phyloP scores from a whole-genome alignment of 495 filamentous ascomycete genomes.

The Talaromyces nanjingensis region DNA sequence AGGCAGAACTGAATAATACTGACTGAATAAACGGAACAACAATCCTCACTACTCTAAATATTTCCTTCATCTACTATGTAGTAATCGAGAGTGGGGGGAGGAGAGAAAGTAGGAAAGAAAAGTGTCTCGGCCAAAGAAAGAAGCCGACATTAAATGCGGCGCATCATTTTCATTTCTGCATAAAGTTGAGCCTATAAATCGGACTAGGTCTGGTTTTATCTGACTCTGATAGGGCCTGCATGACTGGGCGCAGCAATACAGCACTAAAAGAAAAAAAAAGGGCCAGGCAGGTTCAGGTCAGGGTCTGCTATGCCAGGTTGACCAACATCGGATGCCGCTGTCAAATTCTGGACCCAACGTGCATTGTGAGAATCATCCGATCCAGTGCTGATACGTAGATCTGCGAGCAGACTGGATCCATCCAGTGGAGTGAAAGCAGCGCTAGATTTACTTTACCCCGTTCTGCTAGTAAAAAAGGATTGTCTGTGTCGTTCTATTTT shows the following conservation, averaged over 20 bases:
- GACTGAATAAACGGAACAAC: background rate
- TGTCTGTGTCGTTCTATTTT: background rate
- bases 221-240: slow-evolving; percentile 7
- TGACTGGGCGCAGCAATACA: slow-evolving; percentile 5
- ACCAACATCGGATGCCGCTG: slow-evolving; percentile 1
- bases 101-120: background rate
- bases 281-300: background rate
- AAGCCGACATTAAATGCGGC: slow-evolving; percentile 6
- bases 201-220: background rate
- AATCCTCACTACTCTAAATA: background rate
- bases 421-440: background rate
- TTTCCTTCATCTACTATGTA: slow-evolving; percentile 3
- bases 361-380: slow-evolving; percentile 5
- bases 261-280: background rate
- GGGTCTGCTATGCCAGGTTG: slow-evolving; percentile 3
- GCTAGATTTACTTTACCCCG: slow-evolving; percentile 1
- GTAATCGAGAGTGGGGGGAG: background rate
- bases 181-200: slow-evolving; percentile 1
- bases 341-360: slow-evolving; percentile 6
- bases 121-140: slow-evolving; percentile 8
- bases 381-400: background rate
- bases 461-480: background rate
- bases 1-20: slow-evolving; percentile 3
- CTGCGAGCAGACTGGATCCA: background rate
- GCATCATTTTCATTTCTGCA: slow-evolving; percentile 10